Base-by-base conservation (phyloP, 2,329 filamentous ascomycete genomes). In the Phialemonium atrogriseum region DNA sequence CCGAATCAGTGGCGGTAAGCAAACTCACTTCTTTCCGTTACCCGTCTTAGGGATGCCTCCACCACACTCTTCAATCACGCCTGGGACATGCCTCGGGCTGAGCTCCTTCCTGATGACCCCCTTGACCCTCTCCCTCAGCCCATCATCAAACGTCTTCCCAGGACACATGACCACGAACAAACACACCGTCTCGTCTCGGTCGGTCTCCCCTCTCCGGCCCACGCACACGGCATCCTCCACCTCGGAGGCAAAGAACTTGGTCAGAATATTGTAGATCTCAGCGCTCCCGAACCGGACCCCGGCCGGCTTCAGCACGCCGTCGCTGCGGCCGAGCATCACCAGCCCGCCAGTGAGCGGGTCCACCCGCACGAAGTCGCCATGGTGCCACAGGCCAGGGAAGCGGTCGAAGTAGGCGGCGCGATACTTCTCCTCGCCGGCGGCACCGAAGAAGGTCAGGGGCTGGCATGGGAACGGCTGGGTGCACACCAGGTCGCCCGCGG, bases 191-290 rank as follows among this genome's bases (percentile, higher is more conserved):
- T 94, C 88, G 49, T 94, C 88, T 0, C 66, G 64, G 49, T 94
- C 88, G 4, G 69, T 65, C 32, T 74, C 66, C 12, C 77, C 71
- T 35, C 87, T 66, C 3, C 86, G 70, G 0, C 91, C 89, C 21
- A 96, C 77, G 49, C 89, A 96, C 2, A 96, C 67, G 1, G 85
- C 84, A 47, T 98, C 89, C 37, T 86, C 80, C 12, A 96, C 66
- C 34, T 89, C 73, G 9, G 69, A 60, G 0, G 78, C 72, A 47
- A 95, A 95, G 57, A 87, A 82, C 43, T 84, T 77, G 2, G 91
- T 73, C 17, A 96, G 62, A n/a, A 95, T 69, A 52, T 94, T 95
- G 59, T 96, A 96, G 13, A 98, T 94, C 63, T 98, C 91, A 1
- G 89, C 87, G 19, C 80, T 87, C 5, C 89, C 89, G 50, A 98